phyloP scores from a whole-genome alignment of 208 protist genomes.

The Leishmania arabica region DNA sequence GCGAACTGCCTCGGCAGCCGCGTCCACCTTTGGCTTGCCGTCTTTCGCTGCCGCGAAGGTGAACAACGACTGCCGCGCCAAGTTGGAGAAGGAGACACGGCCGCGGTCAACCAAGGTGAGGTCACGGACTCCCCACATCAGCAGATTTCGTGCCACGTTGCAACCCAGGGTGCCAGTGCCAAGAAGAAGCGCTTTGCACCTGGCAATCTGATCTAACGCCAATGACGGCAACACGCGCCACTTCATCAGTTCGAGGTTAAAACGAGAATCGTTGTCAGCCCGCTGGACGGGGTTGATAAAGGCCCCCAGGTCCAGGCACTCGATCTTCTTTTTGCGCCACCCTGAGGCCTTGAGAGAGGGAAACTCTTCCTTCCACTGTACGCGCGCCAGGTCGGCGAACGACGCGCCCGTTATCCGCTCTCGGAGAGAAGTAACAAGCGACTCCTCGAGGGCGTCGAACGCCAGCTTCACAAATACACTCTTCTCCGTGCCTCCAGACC shows the following conservation, averaged over 20 bases:
- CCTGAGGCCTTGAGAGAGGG: constrained; percentile 37
- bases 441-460: constrained; percentile 35
- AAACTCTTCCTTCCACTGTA: constrained; percentile 26
- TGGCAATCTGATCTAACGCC: constrained; percentile 85
- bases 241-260: constrained; percentile 98
- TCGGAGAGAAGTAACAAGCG: constrained; percentile 12
- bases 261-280: constrained; percentile 61
- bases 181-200: constrained; percentile 93
- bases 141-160: constrained; percentile 96
- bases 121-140: constrained; percentile 97
- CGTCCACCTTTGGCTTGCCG: constrained; percentile 83
- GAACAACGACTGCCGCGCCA: constrained; percentile 93
- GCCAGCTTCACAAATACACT: constrained; percentile 43
- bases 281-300: constrained; percentile 90
- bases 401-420: not conserved
- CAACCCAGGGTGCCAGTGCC: constrained; percentile 98
- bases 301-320: constrained; percentile 61
- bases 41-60: constrained; percentile 79
- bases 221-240: constrained; percentile 97
- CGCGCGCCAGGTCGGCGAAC: constrained; percentile 1
- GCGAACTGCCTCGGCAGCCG: constrained; percentile 87
- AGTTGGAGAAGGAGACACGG: constrained; percentile 96
- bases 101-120: constrained; percentile 97
- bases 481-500: constrained; percentile 34
- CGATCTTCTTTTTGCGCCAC: constrained; percentile 43